Conservation (phyloP, 108 stramenopile species). For the Asterionellopsis glacialis region DNA sequence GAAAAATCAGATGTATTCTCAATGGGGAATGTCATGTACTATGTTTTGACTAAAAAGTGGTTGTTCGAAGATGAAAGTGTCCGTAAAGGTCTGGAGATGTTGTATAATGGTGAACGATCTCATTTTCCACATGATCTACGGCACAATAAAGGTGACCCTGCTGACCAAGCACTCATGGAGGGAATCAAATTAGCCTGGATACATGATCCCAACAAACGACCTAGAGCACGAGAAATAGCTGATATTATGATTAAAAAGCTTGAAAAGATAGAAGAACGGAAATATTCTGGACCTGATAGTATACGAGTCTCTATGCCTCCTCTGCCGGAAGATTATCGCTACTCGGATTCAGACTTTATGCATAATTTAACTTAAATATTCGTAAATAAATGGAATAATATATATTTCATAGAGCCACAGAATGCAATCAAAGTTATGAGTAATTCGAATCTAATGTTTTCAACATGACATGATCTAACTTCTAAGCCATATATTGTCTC, state of each 20-base stretch:
- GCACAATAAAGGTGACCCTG: slow-evolving; percentile 24
- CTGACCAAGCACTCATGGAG: slow-evolving; percentile 38
- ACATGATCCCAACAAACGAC: slow-evolving; percentile 38
- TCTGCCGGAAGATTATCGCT: slow-evolving; percentile 3
- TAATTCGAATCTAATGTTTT: too few species aligned
- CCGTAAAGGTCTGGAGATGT: not conserved
- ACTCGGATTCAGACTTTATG: slow-evolving; percentile 1
- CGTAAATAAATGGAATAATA: too few species aligned
- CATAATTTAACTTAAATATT: not conserved
- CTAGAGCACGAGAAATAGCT: slow-evolving; percentile 28
- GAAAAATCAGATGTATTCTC: slow-evolving; percentile 69
- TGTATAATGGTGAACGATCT: slow-evolving; percentile 43
- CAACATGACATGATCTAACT: too few species aligned
- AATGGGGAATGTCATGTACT: slow-evolving; percentile 65
- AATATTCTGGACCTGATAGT: too few species aligned
- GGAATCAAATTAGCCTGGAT: slow-evolving; percentile 49
- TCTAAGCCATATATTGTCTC: too few species aligned
- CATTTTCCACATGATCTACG: slow-evolving; percentile 26
- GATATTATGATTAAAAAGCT: not conserved
- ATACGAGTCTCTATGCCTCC: not conserved
- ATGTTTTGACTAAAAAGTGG: slow-evolving; percentile 25
- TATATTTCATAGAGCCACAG: too few species aligned
- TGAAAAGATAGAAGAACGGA: not conserved
- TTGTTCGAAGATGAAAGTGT: not conserved
- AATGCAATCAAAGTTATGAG: too few species aligned